Conservation (phyloP, 257 asterid genomes). For the Solanum bulbocastanum region DNA sequence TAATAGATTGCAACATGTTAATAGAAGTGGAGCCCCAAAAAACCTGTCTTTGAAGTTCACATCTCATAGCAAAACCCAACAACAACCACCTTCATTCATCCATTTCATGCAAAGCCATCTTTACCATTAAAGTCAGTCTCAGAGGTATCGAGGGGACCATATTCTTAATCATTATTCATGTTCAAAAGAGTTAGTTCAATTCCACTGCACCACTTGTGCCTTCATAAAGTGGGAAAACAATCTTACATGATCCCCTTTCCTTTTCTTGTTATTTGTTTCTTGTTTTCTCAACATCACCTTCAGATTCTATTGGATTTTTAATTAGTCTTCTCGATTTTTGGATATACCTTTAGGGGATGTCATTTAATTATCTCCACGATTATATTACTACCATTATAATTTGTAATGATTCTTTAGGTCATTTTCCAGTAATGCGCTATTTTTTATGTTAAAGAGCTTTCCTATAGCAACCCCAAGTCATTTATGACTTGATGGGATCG, state of each 20-base stretch:
- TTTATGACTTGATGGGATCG: no score
- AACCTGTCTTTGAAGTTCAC: slow-evolving; percentile 9
- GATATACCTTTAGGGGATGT: neutral
- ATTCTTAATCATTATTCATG: neutral
- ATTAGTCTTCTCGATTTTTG: neutral
- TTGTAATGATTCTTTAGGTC: neutral
- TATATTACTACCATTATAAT: neutral
- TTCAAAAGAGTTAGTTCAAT: neutral
- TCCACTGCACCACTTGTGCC: neutral
- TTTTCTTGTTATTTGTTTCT: neutral
- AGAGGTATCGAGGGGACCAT: slow-evolving; percentile 36
- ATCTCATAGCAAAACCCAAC: slow-evolving; percentile 8
- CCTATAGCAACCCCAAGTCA: neutral
- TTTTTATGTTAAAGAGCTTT: neutral
- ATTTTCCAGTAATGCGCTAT: no score
- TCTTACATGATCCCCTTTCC: neutral
- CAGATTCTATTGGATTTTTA: neutral
- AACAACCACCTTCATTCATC: slow-evolving; percentile 23
- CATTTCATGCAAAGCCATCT: slow-evolving; percentile 16
- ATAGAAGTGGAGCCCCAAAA: slow-evolving; percentile 8
- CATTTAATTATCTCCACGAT: neutral
- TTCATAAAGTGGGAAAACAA: slow-evolving; percentile 1
- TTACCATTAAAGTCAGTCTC: slow-evolving; percentile 30
- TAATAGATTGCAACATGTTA: slow-evolving; percentile 16
- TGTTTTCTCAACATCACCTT: neutral